These are phyloP conservation scores for Coemansia sp. DNA, from an alignment of 192 early-diverging fungal genomes.

Conservation along the genomic window DNA sequence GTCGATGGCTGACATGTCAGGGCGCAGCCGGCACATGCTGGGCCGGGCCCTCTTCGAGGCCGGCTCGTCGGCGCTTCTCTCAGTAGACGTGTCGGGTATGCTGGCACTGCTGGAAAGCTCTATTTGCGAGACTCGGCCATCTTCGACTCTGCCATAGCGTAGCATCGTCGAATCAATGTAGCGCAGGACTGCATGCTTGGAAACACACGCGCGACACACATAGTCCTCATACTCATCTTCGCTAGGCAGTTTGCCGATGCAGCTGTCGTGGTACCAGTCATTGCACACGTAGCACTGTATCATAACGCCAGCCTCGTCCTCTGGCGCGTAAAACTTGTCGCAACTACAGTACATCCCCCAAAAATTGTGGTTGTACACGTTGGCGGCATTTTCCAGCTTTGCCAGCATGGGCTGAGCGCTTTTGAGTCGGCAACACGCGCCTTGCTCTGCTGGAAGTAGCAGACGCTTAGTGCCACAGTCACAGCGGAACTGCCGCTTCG, in stretches of 20 bases:
- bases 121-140: slow-evolving; percentile 12
- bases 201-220: slow-evolving; percentile 44
- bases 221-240: slow-evolving; percentile 34
- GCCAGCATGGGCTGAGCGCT: slow-evolving; percentile 15
- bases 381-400: slow-evolving; percentile 57
- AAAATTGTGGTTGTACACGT: slow-evolving; percentile 85
- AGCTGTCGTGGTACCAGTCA: slow-evolving; percentile 79
- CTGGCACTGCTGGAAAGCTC: background rate
- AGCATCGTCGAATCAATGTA: slow-evolving; percentile 24
- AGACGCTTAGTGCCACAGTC: slow-evolving; percentile 75
- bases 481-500: slow-evolving; percentile 81
- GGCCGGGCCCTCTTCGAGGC: slow-evolving; percentile 17
- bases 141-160: slow-evolving; percentile 19
- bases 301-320: slow-evolving; percentile 74
- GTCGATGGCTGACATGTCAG: slow-evolving; percentile 31
- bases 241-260: slow-evolving; percentile 60
- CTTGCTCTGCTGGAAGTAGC: slow-evolving; percentile 7
- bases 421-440: slow-evolving; percentile 33
- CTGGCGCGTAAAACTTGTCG: slow-evolving; percentile 70
- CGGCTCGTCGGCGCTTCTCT: slow-evolving; percentile 2
- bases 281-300: slow-evolving; percentile 83
- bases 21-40: slow-evolving; percentile 16
- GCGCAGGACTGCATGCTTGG: slow-evolving; percentile 21
- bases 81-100: background rate
- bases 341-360: slow-evolving; percentile 85